Conservation (phyloP, 2,329 filamentous ascomycete genomes). For the Xylaria sp. region DNA sequence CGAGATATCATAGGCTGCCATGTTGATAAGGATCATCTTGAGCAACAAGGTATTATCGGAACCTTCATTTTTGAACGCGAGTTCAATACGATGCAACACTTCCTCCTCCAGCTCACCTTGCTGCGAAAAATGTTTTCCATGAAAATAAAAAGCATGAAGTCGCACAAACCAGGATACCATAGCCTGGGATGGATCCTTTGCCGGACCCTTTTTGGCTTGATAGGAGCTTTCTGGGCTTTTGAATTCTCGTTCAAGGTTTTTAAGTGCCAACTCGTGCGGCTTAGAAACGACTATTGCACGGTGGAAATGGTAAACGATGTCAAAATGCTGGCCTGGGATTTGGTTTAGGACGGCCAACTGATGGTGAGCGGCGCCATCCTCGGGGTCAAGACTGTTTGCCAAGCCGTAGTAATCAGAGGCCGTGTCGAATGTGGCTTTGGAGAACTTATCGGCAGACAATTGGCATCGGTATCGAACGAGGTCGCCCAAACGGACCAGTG, state of each 20-base stretch:
- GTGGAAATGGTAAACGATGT: constrained; percentile 90
- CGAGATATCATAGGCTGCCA: constrained; percentile 83
- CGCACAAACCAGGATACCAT: constrained; percentile 85
- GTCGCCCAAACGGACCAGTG: constrained; percentile 88
- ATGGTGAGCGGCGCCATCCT: constrained; percentile 85
- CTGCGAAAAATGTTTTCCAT: constrained; percentile 77
- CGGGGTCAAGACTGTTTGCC: constrained; percentile 80
- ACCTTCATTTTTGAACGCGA: constrained; percentile 75
- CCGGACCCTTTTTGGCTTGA: constrained; percentile 49
- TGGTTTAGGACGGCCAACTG: constrained; percentile 89
- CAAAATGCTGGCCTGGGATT: constrained; percentile 80
- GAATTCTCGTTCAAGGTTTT: constrained; percentile 85
- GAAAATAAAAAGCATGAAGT: constrained; percentile 86
- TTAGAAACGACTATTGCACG: constrained; percentile 79
- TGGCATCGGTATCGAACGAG: constrained; percentile 87
- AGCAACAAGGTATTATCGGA: constrained; percentile 74
- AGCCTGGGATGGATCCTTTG: constrained; percentile 68
- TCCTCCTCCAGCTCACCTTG: constrained; percentile 87
- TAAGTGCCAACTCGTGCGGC: constrained; percentile 78
- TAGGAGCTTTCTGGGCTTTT: constrained; percentile 60
- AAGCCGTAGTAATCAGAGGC: constrained; percentile 87
- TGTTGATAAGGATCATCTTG: constrained; percentile 86
- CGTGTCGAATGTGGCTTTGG: constrained; percentile 78
- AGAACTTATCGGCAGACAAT: constrained; percentile 68
- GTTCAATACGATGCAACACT: constrained; percentile 80